Conservation (phyloP, 805 yeast species). For the Hyphopichia homilentoma region DNA sequence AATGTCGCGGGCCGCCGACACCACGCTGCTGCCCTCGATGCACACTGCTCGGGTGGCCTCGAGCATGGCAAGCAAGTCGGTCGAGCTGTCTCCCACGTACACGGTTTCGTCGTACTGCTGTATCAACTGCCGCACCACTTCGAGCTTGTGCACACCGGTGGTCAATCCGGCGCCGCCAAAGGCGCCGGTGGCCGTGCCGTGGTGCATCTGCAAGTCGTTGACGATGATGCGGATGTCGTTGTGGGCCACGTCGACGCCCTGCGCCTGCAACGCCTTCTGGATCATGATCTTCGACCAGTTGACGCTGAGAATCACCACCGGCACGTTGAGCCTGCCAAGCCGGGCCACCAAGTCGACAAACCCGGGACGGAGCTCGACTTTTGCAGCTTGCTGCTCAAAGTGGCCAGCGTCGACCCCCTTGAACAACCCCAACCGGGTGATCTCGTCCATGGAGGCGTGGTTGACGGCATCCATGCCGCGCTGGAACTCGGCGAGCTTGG, state of each 20-base stretch:
- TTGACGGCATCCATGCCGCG: conserved; percentile 44
- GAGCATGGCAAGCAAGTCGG: conserved; percentile 52
- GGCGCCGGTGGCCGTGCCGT: conserved; percentile 25
- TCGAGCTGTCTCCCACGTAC: conserved; percentile 62
- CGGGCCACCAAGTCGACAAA: conserved; percentile 30
- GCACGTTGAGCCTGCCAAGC: conserved; percentile 19
- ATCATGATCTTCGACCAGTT: conserved; percentile 60
- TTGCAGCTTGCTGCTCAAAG: conserved; percentile 29
- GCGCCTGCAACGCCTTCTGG: conserved; percentile 19
- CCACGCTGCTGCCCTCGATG: too few species aligned
- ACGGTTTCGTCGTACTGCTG: conserved; percentile 17
- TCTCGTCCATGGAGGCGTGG: conserved; percentile 42
- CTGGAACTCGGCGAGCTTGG: conserved; percentile 45
- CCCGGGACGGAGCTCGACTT: conserved; percentile 38
- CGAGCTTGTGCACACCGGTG: conserved; percentile 53
- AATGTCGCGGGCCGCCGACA: too few species aligned
- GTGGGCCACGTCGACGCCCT: conserved; percentile 15
- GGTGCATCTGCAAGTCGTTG: conserved; percentile 43
- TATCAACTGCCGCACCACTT: conserved; percentile 10
- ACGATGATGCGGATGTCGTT: conserved; percentile 38
- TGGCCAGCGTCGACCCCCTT: conserved; percentile 31
- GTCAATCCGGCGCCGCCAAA: conserved; percentile 30
- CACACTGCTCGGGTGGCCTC: too few species aligned
- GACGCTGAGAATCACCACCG: conserved; percentile 49
- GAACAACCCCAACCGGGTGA: conserved; percentile 37